Evolutionary conservation across 2,329 filamentous ascomycete species (phyloP), one percentile per base, ranked within the genome.

Genomic region (Cladosporium austrohemisphaericum): DNA sequence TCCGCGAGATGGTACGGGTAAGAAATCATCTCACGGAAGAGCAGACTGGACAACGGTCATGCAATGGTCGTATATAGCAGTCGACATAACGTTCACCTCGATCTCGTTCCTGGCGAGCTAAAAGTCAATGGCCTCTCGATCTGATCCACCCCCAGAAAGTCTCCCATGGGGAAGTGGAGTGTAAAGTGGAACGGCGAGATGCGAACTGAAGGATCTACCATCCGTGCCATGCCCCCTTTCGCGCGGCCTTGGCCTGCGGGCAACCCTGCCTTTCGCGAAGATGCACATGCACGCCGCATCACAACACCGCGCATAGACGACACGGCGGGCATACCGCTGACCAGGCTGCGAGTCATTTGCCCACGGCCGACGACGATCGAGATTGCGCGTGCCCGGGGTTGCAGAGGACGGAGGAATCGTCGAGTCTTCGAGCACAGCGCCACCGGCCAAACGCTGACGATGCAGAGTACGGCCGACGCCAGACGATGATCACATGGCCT

Each of bases 401-500:
- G 19, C 23, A 23, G n/a, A 26, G 40, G 38, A 43, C 40, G 48
- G 38, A 37, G 16, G 48, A 32, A 43, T n/a, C n/a, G n/a, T n/a
- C n/a, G n/a, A n/a, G n/a, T n/a, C n/a, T n/a, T n/a, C n/a, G n/a
- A n/a, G n/a, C n/a, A n/a, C n/a, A n/a, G n/a, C n/a, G 45, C 35
- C 29, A 7, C 16, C 14, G 23, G 38, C 5, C 2, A 11, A 19
- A 13, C n/a, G 36, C 41, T 53, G 51, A 43, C 41, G n/a, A 47
- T 50, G 47, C 46, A 50, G 36, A 41, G 31, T 35, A 45, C 14
- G n/a, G 33, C 44, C 33, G 43, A 11, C 43, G 41, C 28, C 43
- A 28, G 33, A 36, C 26, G 35, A 51, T 55, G 53, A 51, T 53
- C 53, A 55, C 53, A 50, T 52, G 51, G 35, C 49, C 23, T 9